Percentiles rank a stretch among this genome's conserved stretches.
phyloP scores from a whole-genome alignment of 2,329 filamentous ascomycete genomes.

The Cercospora sp. region DNA sequence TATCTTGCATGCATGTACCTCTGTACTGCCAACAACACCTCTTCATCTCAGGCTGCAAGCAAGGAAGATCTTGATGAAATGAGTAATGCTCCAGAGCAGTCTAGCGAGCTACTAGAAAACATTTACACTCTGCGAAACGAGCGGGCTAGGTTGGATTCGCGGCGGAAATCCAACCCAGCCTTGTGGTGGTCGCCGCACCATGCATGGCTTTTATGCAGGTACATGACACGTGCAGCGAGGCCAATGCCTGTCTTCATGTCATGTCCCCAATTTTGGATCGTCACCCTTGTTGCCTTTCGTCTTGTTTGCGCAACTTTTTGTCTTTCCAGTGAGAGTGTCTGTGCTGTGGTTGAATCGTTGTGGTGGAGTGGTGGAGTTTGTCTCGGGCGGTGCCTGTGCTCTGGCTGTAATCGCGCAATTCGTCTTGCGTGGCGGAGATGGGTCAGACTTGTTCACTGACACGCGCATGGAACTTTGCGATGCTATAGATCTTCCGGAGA shows the following conservation, averaged over 20 bases:
- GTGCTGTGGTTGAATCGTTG: slow-evolving; percentile 15
- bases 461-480: not conserved
- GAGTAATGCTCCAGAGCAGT: not conserved
- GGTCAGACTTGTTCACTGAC: not conserved
- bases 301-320: slow-evolving; percentile 2
- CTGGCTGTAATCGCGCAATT: not conserved
- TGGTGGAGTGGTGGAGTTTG: not conserved
- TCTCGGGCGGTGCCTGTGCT: slow-evolving; percentile 11
- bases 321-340: not conserved
- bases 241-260: not conserved
- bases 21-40: not conserved
- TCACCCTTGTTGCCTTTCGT: not conserved
- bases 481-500: not conserved
- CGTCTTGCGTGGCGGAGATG: not conserved
- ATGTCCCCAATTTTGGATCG: not conserved
- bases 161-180: slow-evolving; percentile 13
- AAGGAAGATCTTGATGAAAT: not conserved
- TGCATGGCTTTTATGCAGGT: not conserved
- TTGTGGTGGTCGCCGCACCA: not conserved
- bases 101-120: not conserved
- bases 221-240: not conserved
- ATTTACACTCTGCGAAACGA: not conserved
- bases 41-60: not conserved
- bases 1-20: not conserved
- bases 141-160: not conserved